phyloP scores from a whole-genome alignment of 2,329 filamentous ascomycete genomes.

The Penicillium italicum region DNA sequence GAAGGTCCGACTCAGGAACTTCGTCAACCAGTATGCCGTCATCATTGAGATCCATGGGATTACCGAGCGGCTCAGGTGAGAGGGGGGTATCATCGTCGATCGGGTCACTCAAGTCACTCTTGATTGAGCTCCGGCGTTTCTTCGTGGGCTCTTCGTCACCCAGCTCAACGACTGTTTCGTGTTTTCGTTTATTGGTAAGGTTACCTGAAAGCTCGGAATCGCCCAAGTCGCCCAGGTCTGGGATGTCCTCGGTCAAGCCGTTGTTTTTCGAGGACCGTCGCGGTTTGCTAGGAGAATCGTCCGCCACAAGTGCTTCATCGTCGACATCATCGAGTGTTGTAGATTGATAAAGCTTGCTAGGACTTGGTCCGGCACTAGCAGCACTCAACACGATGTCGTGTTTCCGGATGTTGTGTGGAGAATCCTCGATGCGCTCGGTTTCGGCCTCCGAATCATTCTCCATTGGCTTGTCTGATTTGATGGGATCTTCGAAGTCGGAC shows the following conservation, averaged over 20 bases:
- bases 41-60: constrained; percentile 28
- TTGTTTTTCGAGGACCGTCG: constrained; percentile 33
- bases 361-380: constrained; percentile 61
- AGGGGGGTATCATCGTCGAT: constrained; percentile 32
- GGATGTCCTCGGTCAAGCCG: constrained; percentile 26
- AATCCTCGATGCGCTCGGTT: constrained; percentile 87
- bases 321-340: constrained; percentile 47
- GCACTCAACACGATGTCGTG: constrained; percentile 60
- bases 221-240: constrained; percentile 28
- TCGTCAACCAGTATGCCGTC: constrained; percentile 35
- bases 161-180: constrained; percentile 35
- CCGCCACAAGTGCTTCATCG: constrained; percentile 47
- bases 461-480: constrained; percentile 53
- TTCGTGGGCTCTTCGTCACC: constrained; percentile 41
- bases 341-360: constrained; percentile 70
- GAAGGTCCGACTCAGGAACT: constrained; percentile 31
- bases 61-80: constrained; percentile 37
- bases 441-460: constrained; percentile 80
- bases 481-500: constrained; percentile 50
- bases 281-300: constrained; percentile 41
- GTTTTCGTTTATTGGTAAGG: constrained; percentile 43
- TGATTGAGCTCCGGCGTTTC: constrained; percentile 42
- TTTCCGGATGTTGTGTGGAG: constrained; percentile 66
- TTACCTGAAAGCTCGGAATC: constrained; percentile 31
- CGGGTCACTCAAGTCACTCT: constrained; percentile 37